These are phyloP conservation scores for Plasmodium chabaudi DNA, from an alignment of 169 alveolate species.

Conservation along the genomic window DNA sequence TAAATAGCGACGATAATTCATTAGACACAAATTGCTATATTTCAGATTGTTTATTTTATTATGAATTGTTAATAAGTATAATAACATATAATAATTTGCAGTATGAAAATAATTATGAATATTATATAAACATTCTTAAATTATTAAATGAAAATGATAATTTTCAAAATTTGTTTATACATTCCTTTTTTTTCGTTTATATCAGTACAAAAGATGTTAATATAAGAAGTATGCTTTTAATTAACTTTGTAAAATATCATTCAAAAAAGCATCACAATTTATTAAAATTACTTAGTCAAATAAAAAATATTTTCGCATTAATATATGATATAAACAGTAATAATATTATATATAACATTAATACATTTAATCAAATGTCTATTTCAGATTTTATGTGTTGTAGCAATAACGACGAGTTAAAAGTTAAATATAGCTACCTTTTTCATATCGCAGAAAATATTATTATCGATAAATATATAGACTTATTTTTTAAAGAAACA, in stretches of 20 bases:
- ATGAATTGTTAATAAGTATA: slow-evolving; percentile 45
- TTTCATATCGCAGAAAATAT: slow-evolving; percentile 18
- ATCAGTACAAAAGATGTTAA: slow-evolving; percentile 35
- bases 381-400: background rate
- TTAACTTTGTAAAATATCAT: slow-evolving; percentile 51
- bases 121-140: slow-evolving; percentile 47
- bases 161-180: slow-evolving; percentile 44
- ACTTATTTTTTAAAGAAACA: slow-evolving; percentile 44
- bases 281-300: slow-evolving; percentile 9
- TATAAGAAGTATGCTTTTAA: slow-evolving; percentile 21
- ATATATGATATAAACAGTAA: slow-evolving; percentile 34
- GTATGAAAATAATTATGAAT: slow-evolving; percentile 71
- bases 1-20: slow-evolving; percentile 8
- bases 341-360: slow-evolving; percentile 35
- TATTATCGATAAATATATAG: slow-evolving; percentile 43
- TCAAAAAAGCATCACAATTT: slow-evolving; percentile 43
- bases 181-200: slow-evolving; percentile 64
- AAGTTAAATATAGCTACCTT: slow-evolving; percentile 23
- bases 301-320: slow-evolving; percentile 19
- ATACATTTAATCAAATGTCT: slow-evolving; percentile 14
- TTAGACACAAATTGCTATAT: background rate
- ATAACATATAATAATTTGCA: slow-evolving; percentile 42
- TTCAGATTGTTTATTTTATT: slow-evolving; percentile 52
- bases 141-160: slow-evolving; percentile 22
- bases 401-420: background rate